Percentiles rank a stretch among this genome's conserved stretches.
Conservation (phyloP, 2,329 filamentous ascomycete genomes). For the Fusarium coffeatum region DNA sequence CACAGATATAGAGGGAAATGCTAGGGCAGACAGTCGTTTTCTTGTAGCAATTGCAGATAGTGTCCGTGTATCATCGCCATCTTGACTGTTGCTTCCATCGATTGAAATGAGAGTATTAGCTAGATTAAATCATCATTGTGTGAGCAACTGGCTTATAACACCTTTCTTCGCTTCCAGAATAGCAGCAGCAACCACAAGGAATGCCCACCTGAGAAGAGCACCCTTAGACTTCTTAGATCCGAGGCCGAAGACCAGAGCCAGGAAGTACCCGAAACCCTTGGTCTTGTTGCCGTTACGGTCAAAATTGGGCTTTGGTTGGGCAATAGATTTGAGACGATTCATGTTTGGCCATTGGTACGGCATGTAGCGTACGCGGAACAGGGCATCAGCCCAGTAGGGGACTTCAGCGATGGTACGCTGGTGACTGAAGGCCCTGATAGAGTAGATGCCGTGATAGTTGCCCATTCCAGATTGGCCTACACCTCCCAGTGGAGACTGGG, state of each 20-base stretch:
- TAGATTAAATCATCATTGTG: constrained; percentile 30
- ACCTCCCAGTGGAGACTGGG: constrained; percentile 61
- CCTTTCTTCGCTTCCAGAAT: constrained; percentile 52
- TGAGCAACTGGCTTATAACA: constrained; percentile 49
- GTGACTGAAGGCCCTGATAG: constrained; percentile 59
- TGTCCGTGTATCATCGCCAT: background rate
- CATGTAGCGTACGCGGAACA: constrained; percentile 76
- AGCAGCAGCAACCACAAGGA: constrained; percentile 55
- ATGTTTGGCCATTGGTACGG: constrained; percentile 65
- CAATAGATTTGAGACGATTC: constrained; percentile 57
- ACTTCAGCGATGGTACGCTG: constrained; percentile 53
- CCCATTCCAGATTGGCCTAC: constrained; percentile 62
- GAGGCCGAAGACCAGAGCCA: constrained; percentile 62
- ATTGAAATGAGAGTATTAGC: constrained; percentile 10
- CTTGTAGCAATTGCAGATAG: background rate
- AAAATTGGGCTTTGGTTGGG: constrained; percentile 66
- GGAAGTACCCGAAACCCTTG: constrained; percentile 66
- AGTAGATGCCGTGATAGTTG: constrained; percentile 61
- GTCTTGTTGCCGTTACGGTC: constrained; percentile 68
- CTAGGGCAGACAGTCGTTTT: background rate
- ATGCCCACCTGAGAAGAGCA: constrained; percentile 63
- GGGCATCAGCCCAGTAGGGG: constrained; percentile 54
- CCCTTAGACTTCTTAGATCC: constrained; percentile 62
- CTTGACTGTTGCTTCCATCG: background rate
- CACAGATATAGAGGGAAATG: background rate